These are phyloP conservation scores for Abortiporus biennis DNA, from an alignment of 1,284 basidiomycete genomes.

Conservation along the genomic window DNA sequence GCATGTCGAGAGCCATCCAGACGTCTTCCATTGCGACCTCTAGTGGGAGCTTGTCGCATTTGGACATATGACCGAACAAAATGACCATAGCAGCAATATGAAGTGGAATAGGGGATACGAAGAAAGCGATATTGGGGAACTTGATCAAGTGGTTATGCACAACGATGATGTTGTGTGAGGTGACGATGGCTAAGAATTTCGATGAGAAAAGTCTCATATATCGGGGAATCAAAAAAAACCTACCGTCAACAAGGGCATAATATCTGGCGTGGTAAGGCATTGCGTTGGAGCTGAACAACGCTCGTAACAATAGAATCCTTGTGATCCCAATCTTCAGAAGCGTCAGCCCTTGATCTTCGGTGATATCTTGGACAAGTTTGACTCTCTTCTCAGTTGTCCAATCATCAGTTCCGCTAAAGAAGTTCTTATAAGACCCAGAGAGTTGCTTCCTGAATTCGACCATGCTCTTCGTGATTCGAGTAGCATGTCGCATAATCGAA, in stretches of 20 bases:
- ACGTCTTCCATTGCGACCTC: conserved; percentile 70
- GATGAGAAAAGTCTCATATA: conserved; percentile 4
- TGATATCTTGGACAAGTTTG: conserved; percentile 64
- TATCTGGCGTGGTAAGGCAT: conserved; percentile 56
- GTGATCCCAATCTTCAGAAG: conserved; percentile 75
- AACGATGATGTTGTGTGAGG: conserved; percentile 78
- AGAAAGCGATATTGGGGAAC: conserved; percentile 79
- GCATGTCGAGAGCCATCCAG: conserved; percentile 78
- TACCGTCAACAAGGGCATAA: conserved; percentile 70
- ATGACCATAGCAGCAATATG: conserved; percentile 86
- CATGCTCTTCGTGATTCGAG: conserved; percentile 70
- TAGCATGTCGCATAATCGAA: conserved; percentile 66
- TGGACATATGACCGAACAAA: conserved; percentile 75
- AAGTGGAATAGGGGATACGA: conserved; percentile 77
- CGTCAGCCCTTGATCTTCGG: conserved; percentile 73
- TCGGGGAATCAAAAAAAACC: conserved; percentile 16
- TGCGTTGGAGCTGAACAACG: conserved; percentile 69
- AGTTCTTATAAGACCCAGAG: conserved; percentile 63
- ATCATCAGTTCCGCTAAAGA: conserved; percentile 67
- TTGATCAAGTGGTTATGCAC: conserved; percentile 74
- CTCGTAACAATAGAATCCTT: conserved; percentile 68
- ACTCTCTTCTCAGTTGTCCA: conserved; percentile 61
- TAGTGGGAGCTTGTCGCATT: conserved; percentile 56
- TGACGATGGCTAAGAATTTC: conserved; percentile 65
- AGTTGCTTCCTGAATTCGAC: conserved; percentile 57